These are phyloP conservation scores for Malus hybrid DNA, from an alignment of 331 rosid genomes.

Conservation along the genomic window DNA sequence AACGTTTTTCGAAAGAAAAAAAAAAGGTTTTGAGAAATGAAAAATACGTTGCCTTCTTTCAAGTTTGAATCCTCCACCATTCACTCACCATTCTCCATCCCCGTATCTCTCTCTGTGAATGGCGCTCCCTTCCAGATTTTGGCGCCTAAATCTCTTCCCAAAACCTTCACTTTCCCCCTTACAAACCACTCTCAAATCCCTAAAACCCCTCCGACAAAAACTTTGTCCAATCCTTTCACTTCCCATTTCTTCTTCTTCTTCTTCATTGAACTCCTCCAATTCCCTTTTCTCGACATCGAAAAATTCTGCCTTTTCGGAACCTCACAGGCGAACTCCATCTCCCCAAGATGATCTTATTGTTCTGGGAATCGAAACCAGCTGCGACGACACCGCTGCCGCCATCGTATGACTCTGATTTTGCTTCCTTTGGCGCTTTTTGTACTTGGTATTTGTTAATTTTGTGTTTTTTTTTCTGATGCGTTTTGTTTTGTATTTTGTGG, in stretches of 20 bases:
- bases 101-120: neutral
- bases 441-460: neutral
- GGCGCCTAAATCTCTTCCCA: constrained; percentile 55
- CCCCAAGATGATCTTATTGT: constrained; percentile 39
- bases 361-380: constrained; percentile 94
- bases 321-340: constrained; percentile 8
- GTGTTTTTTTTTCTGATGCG: neutral
- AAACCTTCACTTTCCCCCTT: constrained; percentile 35
- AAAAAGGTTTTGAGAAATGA: no score
- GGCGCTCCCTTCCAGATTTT: constrained; percentile 47
- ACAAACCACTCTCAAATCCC: constrained; percentile 7
- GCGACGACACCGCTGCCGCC: constrained; percentile 97
- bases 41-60: no score
- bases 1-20: no score
- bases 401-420: constrained; percentile 36
- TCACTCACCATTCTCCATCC: neutral
- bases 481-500: neutral
- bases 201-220: constrained; percentile 20
- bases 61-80: neutral
- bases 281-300: constrained; percentile 8
- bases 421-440: neutral
- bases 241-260: constrained; percentile 11
- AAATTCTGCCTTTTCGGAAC: neutral
- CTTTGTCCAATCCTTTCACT: constrained; percentile 7
- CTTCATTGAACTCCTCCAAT: constrained; percentile 4